Evolutionary conservation across 2,329 filamentous ascomycete species (phyloP), one percentile per base, ranked within the genome.

Genomic region (Trichoderma harzianum): DNA sequence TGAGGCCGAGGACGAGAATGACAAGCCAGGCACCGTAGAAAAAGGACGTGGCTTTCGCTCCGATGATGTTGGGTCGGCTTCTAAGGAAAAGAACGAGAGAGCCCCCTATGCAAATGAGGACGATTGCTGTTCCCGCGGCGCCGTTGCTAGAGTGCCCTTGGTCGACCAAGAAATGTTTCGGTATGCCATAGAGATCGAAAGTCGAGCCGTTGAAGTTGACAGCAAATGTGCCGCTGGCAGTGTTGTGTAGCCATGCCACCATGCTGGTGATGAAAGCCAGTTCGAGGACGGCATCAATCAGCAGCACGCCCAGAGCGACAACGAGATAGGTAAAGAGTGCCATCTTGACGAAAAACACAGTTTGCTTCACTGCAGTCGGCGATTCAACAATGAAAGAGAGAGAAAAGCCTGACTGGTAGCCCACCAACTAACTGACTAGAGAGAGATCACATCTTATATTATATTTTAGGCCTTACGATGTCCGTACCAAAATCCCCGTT

Each of bases 61-160:
- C 32, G 47, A 60, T 1, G 69, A 69, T 57, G 11, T 71, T 74
- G 0, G 69, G 73, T 26, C 74, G 68, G 7, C 71, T 74, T 61
- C 75, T 73, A 0, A 78, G 73, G 60, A 70, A 76, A 4, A 78
- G 74, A 24, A 72, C 43, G 21, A 78, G 4, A 18, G 76, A 74
- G 12, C 77, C 77, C 12, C 77, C 77, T 0, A 73, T 69, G n/a
- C 77, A 77, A 30, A 78, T 65, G 32, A 77, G 72, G 24, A 78
- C 36, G 4, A 78, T 77, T 18, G 76, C 77, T 16, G 77, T 79
- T 32, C 77, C 77, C 0, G 77, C 75, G 5, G 77, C 77, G 3
- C 77, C 77, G 64, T 78, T 78, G 73, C 74, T 77, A 18, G 77
- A 78, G 47, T 78, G 77, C 1, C 77, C 77, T 7, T 78, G 77